Evolutionary conservation across 2,329 filamentous ascomycete species (phyloP), one percentile per base, ranked within the genome.

Genomic region (Pyricularia pennisetigena): DNA sequence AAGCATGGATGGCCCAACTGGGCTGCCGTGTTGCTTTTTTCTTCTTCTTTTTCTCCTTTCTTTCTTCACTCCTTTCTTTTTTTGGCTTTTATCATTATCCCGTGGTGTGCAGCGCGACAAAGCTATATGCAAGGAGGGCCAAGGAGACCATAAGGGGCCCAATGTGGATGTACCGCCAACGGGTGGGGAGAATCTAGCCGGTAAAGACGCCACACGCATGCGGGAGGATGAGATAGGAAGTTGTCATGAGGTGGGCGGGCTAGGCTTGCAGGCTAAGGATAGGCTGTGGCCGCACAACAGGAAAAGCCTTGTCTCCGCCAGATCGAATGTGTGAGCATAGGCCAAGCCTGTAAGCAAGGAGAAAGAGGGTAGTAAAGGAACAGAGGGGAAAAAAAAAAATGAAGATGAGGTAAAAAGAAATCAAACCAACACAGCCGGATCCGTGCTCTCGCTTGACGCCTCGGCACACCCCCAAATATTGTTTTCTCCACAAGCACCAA

Each of bases 221-320:
- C 57, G 57, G n/a, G 57, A 61, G 57, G 57, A 61, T 61, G 57
- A 61, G 57, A 61, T 61, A 61, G 57, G 57, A 61, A 61, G 57
- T 61, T 26, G 57, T 61, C 24, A 24, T 23, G 9, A 61, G n/a
- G 57, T 12, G 57, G 57, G 57, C 57, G 23, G 57, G 24, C 57
- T n/a, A 26, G 57, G 57, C 57, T 61, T 24, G 57, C n/a, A 61
- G 54, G 57, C 41, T 49, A 49, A 49, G 41, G 41, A 49, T 16
- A 61, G 57, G 57, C 57, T 12, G 57, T 61, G 23, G 57, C 57
- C 23, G 23, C 57, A 61, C 57, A 26, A 23, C 3, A 61, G n/a
- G 24, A 26, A 26, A 61, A n/a, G 57, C n/a, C n/a, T 61, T 61
- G 57, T 61, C 57, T 61, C n/a, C n/a, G 57, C 57, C n/a, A 26